Percentiles rank a stretch among this genome's conserved stretches.
These are phyloP conservation scores for Whalleya microplaca DNA, from an alignment of 2,329 filamentous ascomycete genomes.

Conservation along the genomic window DNA sequence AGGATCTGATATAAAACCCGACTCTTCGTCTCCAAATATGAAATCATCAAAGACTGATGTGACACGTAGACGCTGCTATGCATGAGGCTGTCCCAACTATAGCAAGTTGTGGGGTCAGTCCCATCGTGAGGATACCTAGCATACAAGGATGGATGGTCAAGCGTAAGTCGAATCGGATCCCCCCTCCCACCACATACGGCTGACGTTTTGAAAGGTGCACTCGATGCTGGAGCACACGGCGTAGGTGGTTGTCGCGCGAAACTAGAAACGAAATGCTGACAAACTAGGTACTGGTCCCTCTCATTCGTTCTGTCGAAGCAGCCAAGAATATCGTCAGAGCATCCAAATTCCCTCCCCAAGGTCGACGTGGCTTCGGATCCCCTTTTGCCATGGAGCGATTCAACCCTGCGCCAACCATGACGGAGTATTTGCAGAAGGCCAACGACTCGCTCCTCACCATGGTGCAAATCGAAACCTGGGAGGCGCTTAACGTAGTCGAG, in stretches of 20 bases:
- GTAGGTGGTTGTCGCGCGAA: constrained; percentile 38
- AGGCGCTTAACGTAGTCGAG: constrained; percentile 63
- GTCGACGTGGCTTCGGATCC: constrained; percentile 59
- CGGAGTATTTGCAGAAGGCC: constrained; percentile 60
- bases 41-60: constrained; percentile 5
- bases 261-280: constrained; percentile 6
- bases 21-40: neutral
- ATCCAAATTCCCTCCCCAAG: constrained; percentile 60
- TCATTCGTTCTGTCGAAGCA: constrained; percentile 58
- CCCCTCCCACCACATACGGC: neutral
- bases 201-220: constrained; percentile 48
- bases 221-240: constrained; percentile 62
- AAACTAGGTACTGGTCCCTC: constrained; percentile 53
- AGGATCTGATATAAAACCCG: neutral
- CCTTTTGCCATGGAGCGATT: constrained; percentile 58
- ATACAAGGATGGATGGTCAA: constrained; percentile 61
- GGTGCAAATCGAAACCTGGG: constrained; percentile 69
- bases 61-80: constrained; percentile 53
- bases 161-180: constrained; percentile 45
- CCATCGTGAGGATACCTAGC: constrained; percentile 61
- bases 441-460: constrained; percentile 64
- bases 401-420: constrained; percentile 49
- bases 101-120: constrained; percentile 57
- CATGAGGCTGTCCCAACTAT: constrained; percentile 61
- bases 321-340: constrained; percentile 53